A percentile compares a stretch with the other conserved stretches of the same genome.
These are phyloP conservation scores for Betula pendula DNA, from an alignment of 306 rosid species.

Conservation along the genomic window DNA sequence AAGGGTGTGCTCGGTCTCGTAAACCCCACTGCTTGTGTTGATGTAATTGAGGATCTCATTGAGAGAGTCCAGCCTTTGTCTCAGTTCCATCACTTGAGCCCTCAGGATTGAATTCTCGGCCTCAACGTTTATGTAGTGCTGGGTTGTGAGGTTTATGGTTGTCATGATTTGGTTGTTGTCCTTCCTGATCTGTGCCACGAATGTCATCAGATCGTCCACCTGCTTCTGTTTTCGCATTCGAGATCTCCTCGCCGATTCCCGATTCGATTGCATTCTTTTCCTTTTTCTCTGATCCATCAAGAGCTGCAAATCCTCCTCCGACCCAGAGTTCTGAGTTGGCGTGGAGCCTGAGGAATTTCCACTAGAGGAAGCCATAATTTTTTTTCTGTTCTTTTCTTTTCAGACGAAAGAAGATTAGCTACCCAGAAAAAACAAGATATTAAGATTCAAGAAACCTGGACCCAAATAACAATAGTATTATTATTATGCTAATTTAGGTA, in stretches of 20 bases:
- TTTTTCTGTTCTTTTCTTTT: background rate
- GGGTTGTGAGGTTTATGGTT: conserved; percentile 46
- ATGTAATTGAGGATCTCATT: conserved; percentile 52
- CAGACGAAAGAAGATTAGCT: conserved; percentile 1
- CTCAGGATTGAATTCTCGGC: conserved; percentile 60
- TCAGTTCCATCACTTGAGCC: conserved; percentile 69
- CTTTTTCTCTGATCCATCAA: conserved; percentile 63
- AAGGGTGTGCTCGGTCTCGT: conserved; percentile 24
- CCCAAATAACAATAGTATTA: conserved; percentile 10
- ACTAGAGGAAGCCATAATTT: conserved; percentile 56
- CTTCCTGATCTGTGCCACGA: conserved; percentile 38
- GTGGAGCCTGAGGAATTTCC: conserved; percentile 61
- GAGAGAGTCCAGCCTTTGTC: conserved; percentile 65
- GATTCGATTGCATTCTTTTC: conserved; percentile 80
- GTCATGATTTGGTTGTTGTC: conserved; percentile 50
- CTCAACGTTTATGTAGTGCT: conserved; percentile 51
- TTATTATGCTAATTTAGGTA: background rate
- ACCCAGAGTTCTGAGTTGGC: conserved; percentile 52
- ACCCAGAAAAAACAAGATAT: conserved; percentile 6
- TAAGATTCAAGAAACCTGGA: conserved; percentile 15
- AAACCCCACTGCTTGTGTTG: conserved; percentile 32
- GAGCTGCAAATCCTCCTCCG: conserved; percentile 56
- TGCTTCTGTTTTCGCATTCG: conserved; percentile 77
- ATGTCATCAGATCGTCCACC: conserved; percentile 57
- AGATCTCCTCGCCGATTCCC: conserved; percentile 86